Conservation (phyloP, 1,284 basidiomycete species). For the Moesziomyces parantarcticus region DNA sequence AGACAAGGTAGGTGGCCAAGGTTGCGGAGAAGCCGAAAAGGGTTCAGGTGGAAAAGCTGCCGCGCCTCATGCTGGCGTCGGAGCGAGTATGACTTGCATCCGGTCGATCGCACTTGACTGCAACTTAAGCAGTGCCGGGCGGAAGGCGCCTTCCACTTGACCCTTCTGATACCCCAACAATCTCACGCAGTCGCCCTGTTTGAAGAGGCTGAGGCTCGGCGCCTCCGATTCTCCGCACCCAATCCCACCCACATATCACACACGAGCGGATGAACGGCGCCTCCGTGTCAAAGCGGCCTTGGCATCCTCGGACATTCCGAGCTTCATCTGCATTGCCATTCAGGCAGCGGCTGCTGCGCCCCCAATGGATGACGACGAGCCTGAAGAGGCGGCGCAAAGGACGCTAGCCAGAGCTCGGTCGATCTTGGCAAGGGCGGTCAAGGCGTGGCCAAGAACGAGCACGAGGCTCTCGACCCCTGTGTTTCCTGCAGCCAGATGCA, state of each 20-base stretch:
- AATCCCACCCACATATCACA: too few relatives aligned
- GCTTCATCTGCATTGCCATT: background rate
- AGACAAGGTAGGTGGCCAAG: background rate
- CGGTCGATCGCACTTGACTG: background rate
- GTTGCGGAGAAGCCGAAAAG: background rate
- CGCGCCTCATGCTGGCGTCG: background rate
- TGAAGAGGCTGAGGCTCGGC: too few relatives aligned
- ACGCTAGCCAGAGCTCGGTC: slow-evolving; percentile 5
- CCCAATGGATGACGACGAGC: background rate
- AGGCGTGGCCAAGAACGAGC: slow-evolving; percentile 5
- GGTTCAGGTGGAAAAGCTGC: background rate
- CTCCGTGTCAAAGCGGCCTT: too few relatives aligned
- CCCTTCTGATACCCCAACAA: background rate
- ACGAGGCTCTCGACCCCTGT: background rate
- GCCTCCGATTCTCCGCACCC: background rate
- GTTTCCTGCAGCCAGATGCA: background rate
- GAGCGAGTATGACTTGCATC: background rate
- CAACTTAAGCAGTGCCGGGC: background rate
- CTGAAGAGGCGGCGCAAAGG: background rate
- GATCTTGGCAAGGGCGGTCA: background rate
- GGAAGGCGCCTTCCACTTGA: background rate
- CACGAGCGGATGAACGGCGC: too few relatives aligned
- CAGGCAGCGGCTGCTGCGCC: background rate
- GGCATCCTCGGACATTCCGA: background rate
- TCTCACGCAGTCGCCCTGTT: background rate